phyloP scores from a whole-genome alignment of 306 rosid species.

The Sicyos baderoa region DNA sequence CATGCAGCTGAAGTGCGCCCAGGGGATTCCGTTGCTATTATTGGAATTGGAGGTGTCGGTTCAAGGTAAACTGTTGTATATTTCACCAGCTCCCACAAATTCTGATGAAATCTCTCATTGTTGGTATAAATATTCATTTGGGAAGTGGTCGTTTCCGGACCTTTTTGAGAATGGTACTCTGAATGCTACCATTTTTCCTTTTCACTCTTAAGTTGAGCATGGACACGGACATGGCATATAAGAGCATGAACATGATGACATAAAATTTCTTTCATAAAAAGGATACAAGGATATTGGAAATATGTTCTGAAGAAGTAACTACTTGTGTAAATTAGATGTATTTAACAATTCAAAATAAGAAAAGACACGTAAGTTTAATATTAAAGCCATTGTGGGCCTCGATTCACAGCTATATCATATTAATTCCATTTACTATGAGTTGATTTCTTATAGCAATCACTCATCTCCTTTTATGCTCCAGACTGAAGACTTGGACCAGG shows the following conservation, averaged over 20 bases:
- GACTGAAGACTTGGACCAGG: no score
- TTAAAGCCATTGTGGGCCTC: no score
- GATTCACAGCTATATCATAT: no score
- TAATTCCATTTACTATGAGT: background rate
- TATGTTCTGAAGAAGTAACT: no score
- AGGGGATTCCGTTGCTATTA: conserved; percentile 89
- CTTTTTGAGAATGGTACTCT: background rate
- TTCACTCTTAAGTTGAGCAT: no score
- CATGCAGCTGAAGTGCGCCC: conserved; percentile 90
- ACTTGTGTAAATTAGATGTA: no score
- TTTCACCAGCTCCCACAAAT: conserved; percentile 3
- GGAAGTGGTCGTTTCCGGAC: background rate
- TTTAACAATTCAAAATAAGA: no score
- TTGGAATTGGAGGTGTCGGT: conserved; percentile 93
- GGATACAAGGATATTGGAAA: no score
- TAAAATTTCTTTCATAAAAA: no score
- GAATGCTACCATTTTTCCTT: background rate
- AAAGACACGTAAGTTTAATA: no score
- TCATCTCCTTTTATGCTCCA: background rate
- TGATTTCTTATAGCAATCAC: background rate
- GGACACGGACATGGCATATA: no score
- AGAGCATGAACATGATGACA: no score
- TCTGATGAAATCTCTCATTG: background rate
- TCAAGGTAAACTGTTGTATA: conserved; percentile 51
- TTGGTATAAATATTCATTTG: background rate